Evolutionary conservation across 176 grass and related monocot species (phyloP), one percentile per base, ranked within the genome.

Genomic region (Carex kokanica): DNA sequence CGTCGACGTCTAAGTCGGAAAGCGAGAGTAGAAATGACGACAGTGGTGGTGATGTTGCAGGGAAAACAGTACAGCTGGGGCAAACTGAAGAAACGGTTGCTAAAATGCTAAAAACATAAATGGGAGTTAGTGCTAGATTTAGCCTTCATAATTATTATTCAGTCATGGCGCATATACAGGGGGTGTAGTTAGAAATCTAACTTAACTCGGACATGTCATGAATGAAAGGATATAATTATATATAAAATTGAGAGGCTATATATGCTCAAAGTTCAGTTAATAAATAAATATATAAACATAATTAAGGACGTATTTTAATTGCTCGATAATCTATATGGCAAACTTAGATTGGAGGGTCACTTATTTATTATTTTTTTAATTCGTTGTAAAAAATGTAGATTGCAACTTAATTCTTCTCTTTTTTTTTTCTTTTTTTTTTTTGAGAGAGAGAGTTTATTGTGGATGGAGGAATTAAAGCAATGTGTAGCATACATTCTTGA

Each of bases 21-120:
- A 27, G 75, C 54, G 88, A 90, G 47, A 87, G 77, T 1, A 90
- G 90, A 85, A 87, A 56, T 60, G 81, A 81, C 66, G 81, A 81
- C 83, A 81, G 80, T 23, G 89, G 88, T 38, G 77, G 27, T 10
- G 9, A 47, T 47, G 83, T 81, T 71, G 87, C 81, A 72, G 64
- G 85, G 80, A 86, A 86, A 60, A 38, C 31, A 81, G 45, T 11
- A 11, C 8, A 47, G 45, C 4, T 14, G 31, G 57, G 57, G 17
- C 38, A 40, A 63, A 8, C 36, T 51, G 80, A 82, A 49, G 80
- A 82, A 82, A 67, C 11, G 9, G 61, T n/a, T 25, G 43, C 41
- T n/a, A n/a, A n/a, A n/a, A 1, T 1, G 27, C 27, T 24, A 43
- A 41, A 56, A 56, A 82, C 34, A 65, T 67, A 78, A 83, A 68